phyloP scores from a whole-genome alignment of 1,284 basidiomycete genomes.

The Tetrapyrgos nigripes region DNA sequence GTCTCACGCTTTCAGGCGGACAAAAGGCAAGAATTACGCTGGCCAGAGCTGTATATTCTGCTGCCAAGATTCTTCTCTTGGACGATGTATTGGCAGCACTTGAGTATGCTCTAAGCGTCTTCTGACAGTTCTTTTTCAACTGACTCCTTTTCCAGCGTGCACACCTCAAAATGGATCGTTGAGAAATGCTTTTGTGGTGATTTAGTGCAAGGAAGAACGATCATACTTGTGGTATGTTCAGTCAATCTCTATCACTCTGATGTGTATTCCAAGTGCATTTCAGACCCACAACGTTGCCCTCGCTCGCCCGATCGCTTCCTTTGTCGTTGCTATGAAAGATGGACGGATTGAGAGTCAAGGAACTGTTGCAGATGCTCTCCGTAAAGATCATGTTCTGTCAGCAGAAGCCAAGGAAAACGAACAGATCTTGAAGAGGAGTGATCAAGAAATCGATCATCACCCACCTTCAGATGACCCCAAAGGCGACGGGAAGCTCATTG shows the following conservation, averaged over 20 bases:
- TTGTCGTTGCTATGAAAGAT: conserved; percentile 60
- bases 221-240: conserved; percentile 74
- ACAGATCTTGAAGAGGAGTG: conserved; percentile 39
- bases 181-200: conserved; percentile 78
- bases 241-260: too few species aligned
- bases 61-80: conserved; percentile 64
- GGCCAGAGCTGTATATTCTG: conserved; percentile 74
- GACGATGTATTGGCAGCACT: conserved; percentile 69
- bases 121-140: conserved; percentile 33
- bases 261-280: too few species aligned
- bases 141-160: conserved; percentile 40
- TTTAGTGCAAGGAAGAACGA: conserved; percentile 70
- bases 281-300: conserved; percentile 72
- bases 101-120: conserved; percentile 39
- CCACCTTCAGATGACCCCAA: conserved; percentile 34
- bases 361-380: conserved; percentile 43
- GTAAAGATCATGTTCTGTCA: conserved; percentile 39
- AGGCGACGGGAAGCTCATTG: conserved; percentile 53
- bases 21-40: conserved; percentile 80
- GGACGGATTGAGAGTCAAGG: conserved; percentile 52
- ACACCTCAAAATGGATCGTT: conserved; percentile 79
- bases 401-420: conserved; percentile 41
- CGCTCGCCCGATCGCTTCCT: conserved; percentile 60
- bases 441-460: conserved; percentile 45
- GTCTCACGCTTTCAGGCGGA: conserved; percentile 63